Percentiles rank a stretch among this genome's conserved stretches.
These are phyloP conservation scores for Cladosporium cucumerinum DNA, from an alignment of 2,329 filamentous ascomycete species.

Conservation along the genomic window DNA sequence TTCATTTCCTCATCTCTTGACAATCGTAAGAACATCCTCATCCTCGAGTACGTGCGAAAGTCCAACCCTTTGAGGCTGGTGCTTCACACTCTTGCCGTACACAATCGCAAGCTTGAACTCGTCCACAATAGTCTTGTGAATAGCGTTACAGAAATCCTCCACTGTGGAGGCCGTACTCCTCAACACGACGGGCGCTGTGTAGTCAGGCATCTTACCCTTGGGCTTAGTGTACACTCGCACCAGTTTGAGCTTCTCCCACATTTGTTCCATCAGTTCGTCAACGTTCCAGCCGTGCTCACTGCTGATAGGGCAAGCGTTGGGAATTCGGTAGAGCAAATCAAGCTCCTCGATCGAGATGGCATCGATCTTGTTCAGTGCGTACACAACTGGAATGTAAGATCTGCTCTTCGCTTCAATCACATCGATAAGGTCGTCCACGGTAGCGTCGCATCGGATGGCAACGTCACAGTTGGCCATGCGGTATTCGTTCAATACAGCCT, in stretches of 20 bases:
- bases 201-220: constrained; percentile 92
- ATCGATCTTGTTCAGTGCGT: constrained; percentile 99
- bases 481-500: constrained; percentile 96
- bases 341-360: constrained; percentile 96
- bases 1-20: constrained; percentile 30
- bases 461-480: constrained; percentile 96
- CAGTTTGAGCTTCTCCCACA: constrained; percentile 96
- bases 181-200: constrained; percentile 85
- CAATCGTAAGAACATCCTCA: constrained; percentile 73
- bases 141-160: constrained; percentile 97
- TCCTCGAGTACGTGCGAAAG: constrained; percentile 87
- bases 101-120: constrained; percentile 95
- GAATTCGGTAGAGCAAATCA: constrained; percentile 92
- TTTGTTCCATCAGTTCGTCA: constrained; percentile 92
- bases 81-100: constrained; percentile 96
- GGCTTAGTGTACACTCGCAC: constrained; percentile 96
- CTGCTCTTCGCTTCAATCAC: constrained; percentile 89
- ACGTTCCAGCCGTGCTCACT: constrained; percentile 95
- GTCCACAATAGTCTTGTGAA: constrained; percentile 93
- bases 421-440: constrained; percentile 95
- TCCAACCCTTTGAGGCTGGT: constrained; percentile 94
- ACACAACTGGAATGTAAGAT: constrained; percentile 98
- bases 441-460: constrained; percentile 95
- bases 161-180: constrained; percentile 79
- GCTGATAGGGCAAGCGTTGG: constrained; percentile 94